A percentile compares a stretch with the other conserved stretches of the same genome.
phyloP scores from a whole-genome alignment of 2,329 filamentous ascomycete genomes.

The Penicillium glabrum region DNA sequence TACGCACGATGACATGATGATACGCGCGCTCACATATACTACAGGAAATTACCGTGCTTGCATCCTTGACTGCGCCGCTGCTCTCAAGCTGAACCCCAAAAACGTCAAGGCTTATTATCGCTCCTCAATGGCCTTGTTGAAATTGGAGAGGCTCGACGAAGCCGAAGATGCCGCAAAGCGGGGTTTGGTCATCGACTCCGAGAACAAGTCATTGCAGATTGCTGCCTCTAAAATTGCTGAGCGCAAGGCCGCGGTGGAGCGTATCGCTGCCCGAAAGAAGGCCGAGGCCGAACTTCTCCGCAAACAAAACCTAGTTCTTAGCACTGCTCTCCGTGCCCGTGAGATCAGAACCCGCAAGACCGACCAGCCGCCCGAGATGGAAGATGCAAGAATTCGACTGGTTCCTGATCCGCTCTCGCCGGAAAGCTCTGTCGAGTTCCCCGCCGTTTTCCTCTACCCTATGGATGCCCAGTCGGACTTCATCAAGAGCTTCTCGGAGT shows the following conservation, averaged over 20 bases:
- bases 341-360: conserved; percentile 68
- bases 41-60: conserved; percentile 81
- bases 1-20: neutral
- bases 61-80: conserved; percentile 78
- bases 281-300: conserved; percentile 47
- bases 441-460: conserved; percentile 82
- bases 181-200: conserved; percentile 70
- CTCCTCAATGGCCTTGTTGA: conserved; percentile 73
- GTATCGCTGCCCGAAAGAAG: conserved; percentile 56
- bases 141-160: conserved; percentile 74
- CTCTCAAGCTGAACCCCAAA: conserved; percentile 72
- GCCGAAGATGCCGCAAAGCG: conserved; percentile 75
- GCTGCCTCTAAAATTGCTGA: conserved; percentile 64
- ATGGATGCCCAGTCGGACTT: conserved; percentile 81
- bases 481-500: conserved; percentile 81
- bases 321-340: conserved; percentile 66
- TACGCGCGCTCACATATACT: neutral
- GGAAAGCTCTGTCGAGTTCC: conserved; percentile 70
- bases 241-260: conserved; percentile 57
- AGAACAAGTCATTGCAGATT: conserved; percentile 65
- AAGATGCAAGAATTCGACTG: conserved; percentile 73
- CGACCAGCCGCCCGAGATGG: conserved; percentile 76
- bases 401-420: conserved; percentile 72
- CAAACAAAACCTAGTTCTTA: conserved; percentile 62
- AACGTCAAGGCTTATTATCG: conserved; percentile 94